Evolutionary conservation across 345 rosid species (phyloP).

Genomic region (Boechera divaricarpa): DNA sequence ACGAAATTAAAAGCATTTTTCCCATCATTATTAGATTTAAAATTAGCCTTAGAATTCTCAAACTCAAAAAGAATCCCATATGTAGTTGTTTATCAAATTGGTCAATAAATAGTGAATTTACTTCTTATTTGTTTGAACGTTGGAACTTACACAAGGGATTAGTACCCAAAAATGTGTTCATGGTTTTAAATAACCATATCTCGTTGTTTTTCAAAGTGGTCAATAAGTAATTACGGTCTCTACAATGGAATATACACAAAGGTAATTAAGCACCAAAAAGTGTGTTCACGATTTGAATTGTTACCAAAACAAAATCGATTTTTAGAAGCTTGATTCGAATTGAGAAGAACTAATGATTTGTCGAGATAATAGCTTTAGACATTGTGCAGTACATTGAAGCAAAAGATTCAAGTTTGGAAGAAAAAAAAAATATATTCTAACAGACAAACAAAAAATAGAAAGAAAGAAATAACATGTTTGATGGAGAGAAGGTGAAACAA

Average conservation of each 20-base stretch:
- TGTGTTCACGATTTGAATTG: slow-evolving; percentile 2
- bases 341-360: not conserved
- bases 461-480: slow-evolving; percentile 14
- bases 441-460: not conserved
- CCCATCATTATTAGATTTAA: not conserved
- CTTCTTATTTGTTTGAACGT: not conserved
- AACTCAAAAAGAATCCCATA: not conserved
- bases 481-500: slow-evolving; percentile 23
- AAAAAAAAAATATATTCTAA: not conserved
- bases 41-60: not conserved
- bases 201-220: slow-evolving; percentile 30
- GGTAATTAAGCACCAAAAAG: not conserved
- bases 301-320: not conserved
- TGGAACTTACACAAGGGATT: slow-evolving; percentile 15
- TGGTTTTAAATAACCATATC: too few relatives aligned
- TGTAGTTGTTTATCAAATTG: not conserved
- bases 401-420: slow-evolving; percentile 1
- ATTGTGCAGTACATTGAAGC: slow-evolving; percentile 23
- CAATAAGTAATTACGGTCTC: slow-evolving; percentile 9
- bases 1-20: not conserved
- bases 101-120: not conserved
- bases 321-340: not conserved
- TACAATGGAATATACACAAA: slow-evolving; percentile 17
- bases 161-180: slow-evolving; percentile 6
- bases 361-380: not conserved